phyloP scores from a whole-genome alignment of 164 flowering plant genomes.

The Taxillus chinensis region DNA sequence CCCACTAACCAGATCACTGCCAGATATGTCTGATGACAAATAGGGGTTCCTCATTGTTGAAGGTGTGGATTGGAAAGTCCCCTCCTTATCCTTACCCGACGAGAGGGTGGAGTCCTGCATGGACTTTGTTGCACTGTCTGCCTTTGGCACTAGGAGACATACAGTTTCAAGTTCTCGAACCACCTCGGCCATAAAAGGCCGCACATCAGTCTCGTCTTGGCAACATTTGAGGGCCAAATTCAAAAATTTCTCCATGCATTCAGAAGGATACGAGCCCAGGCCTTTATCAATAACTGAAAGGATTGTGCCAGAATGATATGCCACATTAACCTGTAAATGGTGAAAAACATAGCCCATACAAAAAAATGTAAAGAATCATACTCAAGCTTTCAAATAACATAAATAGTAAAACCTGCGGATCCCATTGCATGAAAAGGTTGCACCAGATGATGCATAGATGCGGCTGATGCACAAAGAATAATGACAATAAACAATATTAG shows the following conservation, averaged over 20 bases:
- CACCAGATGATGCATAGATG: background rate
- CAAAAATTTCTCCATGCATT: constrained; percentile 44
- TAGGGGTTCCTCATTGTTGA: constrained; percentile 19
- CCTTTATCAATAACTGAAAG: constrained; percentile 40
- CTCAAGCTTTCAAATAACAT: background rate
- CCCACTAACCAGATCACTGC: constrained; percentile 70
- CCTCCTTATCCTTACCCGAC: background rate
- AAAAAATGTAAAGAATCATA: too few relatives aligned
- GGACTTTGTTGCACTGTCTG: constrained; percentile 17
- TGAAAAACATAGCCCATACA: too few relatives aligned
- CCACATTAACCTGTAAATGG: constrained; percentile 35
- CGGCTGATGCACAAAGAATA: too few relatives aligned
- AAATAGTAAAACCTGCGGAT: background rate
- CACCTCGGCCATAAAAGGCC: constrained; percentile 63
- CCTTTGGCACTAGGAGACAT: constrained; percentile 34
- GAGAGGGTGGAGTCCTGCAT: background rate
- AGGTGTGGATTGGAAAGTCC: constrained; percentile 23
- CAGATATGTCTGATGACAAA: constrained; percentile 47
- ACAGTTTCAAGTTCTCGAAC: constrained; percentile 56
- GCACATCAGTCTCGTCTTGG: constrained; percentile 41
- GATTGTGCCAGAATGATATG: constrained; percentile 45
- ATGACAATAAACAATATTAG: too few relatives aligned
- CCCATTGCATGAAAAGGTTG: background rate
- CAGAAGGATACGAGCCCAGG: constrained; percentile 59
- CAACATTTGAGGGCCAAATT: constrained; percentile 51